A percentile compares a stretch with the other conserved stretches of the same genome.
phyloP scores from a whole-genome alignment of 441 rosid species.

The Euphorbia schlechtendalii region DNA sequence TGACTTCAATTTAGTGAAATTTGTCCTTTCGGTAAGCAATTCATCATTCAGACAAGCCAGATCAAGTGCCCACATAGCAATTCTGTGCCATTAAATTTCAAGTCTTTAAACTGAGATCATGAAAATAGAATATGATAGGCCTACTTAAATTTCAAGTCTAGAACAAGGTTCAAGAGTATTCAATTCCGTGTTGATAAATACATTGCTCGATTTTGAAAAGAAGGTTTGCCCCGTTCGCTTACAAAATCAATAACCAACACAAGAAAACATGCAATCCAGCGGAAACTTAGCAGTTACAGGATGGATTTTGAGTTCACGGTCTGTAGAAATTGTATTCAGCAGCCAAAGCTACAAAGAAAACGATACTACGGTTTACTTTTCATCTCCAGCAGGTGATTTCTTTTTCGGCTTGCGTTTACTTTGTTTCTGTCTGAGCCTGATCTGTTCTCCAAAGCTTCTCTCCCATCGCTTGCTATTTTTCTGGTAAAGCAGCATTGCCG shows the following conservation, averaged over 20 bases:
- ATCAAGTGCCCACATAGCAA: too few species aligned
- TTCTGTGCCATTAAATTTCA: too few species aligned
- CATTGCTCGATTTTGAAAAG: neutral
- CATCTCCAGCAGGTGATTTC: slow-evolving; percentile 35
- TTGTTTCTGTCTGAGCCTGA: slow-evolving; percentile 51
- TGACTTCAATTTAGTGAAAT: too few species aligned
- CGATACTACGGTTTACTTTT: slow-evolving; percentile 10
- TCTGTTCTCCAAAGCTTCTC: slow-evolving; percentile 50
- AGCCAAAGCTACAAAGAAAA: slow-evolving; percentile 21
- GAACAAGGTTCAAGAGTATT: too few species aligned
- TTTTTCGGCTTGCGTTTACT: slow-evolving; percentile 59
- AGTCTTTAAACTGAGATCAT: too few species aligned
- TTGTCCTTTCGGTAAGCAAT: too few species aligned
- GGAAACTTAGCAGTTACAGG: too few species aligned
- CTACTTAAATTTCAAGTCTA: too few species aligned
- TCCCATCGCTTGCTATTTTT: slow-evolving; percentile 77
- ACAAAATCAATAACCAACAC: neutral
- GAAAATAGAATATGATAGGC: too few species aligned
- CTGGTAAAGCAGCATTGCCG: slow-evolving; percentile 87
- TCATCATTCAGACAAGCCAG: too few species aligned
- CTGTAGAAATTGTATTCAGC: neutral
- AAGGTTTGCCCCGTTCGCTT: neutral
- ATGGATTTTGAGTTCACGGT: neutral
- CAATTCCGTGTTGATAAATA: neutral
- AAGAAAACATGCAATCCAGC: neutral